These are phyloP conservation scores for Ophiosphaerella korrae DNA, from an alignment of 2,329 filamentous ascomycete species.

Conservation along the genomic window DNA sequence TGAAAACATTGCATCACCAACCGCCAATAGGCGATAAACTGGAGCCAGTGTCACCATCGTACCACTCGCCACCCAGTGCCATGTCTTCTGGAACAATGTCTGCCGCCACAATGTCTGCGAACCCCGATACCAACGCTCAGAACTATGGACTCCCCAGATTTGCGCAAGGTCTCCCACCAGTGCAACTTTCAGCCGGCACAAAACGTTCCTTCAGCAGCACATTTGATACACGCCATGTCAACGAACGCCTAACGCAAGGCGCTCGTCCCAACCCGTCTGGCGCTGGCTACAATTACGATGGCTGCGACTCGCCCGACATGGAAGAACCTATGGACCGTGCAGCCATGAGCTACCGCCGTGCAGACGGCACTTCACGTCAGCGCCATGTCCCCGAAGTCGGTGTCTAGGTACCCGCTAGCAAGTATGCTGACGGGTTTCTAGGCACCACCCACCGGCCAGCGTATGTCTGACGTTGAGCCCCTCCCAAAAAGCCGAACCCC, in stretches of 20 bases:
- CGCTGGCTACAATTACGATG: slow-evolving; percentile 40
- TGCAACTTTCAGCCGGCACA: slow-evolving; percentile 39
- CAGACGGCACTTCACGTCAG: slow-evolving; percentile 51
- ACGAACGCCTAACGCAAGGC: slow-evolving; percentile 51
- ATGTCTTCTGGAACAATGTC: slow-evolving; percentile 41
- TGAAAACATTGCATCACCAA: slow-evolving; percentile 49
- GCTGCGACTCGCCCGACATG: slow-evolving; percentile 45
- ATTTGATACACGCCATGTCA: slow-evolving; percentile 52
- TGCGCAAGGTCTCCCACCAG: slow-evolving; percentile 29
- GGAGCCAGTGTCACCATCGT: slow-evolving; percentile 54
- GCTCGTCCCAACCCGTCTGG: slow-evolving; percentile 48
- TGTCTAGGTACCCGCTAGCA: slow-evolving; percentile 19
- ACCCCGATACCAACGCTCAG: slow-evolving; percentile 33
- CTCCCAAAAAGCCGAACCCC: background rate
- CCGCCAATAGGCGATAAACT: slow-evolving; percentile 41
- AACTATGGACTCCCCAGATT: slow-evolving; percentile 38
- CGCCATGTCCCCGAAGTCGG: slow-evolving; percentile 44
- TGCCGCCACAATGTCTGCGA: slow-evolving; percentile 41
- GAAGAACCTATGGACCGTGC: slow-evolving; percentile 47
- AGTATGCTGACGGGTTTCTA: slow-evolving; percentile 10
- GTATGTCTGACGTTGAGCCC: background rate
- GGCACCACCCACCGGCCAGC: background rate
- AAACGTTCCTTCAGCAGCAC: slow-evolving; percentile 55
- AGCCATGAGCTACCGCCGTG: slow-evolving; percentile 54
- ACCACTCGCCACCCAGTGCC: slow-evolving; percentile 42